A percentile compares a stretch with the other conserved stretches of the same genome.
Evolutionary conservation across 2,329 filamentous ascomycete genomes (phyloP).

Genomic region (Arthroderma uncinatum): DNA sequence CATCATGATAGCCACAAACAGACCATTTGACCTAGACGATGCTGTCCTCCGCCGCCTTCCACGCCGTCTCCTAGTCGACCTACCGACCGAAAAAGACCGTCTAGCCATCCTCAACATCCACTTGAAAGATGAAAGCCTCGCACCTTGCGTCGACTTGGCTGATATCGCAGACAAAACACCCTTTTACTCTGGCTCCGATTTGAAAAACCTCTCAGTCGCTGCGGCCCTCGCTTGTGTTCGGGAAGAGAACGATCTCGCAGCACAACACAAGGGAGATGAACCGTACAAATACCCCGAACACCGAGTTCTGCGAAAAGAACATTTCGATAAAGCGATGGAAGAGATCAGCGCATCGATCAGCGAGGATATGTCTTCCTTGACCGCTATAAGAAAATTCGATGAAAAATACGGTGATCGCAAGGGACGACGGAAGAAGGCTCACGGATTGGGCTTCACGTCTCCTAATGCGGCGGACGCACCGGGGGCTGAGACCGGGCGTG

Average conservation of each 20-base stretch:
- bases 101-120: slow-evolving; percentile 40
- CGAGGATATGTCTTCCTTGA: slow-evolving; percentile 81
- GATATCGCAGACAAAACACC: slow-evolving; percentile 37
- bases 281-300: slow-evolving; percentile 55
- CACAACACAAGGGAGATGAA: slow-evolving; percentile 27
- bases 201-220: slow-evolving; percentile 42
- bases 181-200: slow-evolving; percentile 42
- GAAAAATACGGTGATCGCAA: slow-evolving; percentile 82
- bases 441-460: slow-evolving; percentile 39
- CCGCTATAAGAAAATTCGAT: slow-evolving; percentile 86
- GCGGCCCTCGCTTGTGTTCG: slow-evolving; percentile 41
- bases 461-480: slow-evolving; percentile 7
- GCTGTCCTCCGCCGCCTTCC: slow-evolving; percentile 43
- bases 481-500: slow-evolving; percentile 13
- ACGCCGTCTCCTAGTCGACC: slow-evolving; percentile 39
- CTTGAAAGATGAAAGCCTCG: slow-evolving; percentile 38
- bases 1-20: slow-evolving; percentile 95
- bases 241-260: slow-evolving; percentile 36
- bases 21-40: slow-evolving; percentile 81
- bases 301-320: slow-evolving; percentile 52
- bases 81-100: slow-evolving; percentile 38
- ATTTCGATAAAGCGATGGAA: slow-evolving; percentile 75
- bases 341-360: slow-evolving; percentile 89
- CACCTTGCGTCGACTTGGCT: slow-evolving; percentile 32
- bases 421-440: slow-evolving; percentile 50